phyloP scores from a whole-genome alignment of 139 green algal species.

The Chlorella vulgaris region DNA sequence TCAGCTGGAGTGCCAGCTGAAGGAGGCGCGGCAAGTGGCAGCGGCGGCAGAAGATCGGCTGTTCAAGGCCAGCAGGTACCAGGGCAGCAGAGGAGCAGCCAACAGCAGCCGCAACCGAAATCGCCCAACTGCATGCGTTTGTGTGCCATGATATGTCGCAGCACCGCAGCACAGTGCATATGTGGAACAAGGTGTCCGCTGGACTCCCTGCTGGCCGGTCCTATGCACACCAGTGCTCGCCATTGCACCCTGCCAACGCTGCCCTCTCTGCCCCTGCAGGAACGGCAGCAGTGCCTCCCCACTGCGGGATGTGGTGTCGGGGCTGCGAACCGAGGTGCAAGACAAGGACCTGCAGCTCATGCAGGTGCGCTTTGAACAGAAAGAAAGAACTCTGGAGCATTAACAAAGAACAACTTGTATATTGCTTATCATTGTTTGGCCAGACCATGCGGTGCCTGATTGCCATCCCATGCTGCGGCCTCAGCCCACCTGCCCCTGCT shows the following conservation, averaged over 20 bases:
- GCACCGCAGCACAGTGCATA: neutral
- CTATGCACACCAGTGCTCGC: no score
- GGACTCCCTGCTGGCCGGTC: no score
- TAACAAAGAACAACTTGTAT: no score
- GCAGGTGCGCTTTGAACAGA: neutral
- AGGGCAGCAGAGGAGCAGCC: no score
- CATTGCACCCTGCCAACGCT: no score
- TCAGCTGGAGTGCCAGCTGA: conserved; percentile 6
- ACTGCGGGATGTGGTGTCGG: neutral
- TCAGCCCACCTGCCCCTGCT: no score
- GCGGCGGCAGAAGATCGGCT: conserved; percentile 13
- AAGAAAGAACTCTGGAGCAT: no score
- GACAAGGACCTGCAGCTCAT: conserved; percentile 34
- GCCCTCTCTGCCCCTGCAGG: conserved; percentile 14
- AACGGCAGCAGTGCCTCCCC: neutral
- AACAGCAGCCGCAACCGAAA: no score
- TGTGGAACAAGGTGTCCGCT: no score
- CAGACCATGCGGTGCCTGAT: no score
- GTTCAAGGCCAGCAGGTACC: conserved; percentile 23
- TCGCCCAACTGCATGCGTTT: neutral
- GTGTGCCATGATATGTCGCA: neutral
- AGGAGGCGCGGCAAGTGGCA: neutral
- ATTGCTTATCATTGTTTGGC: no score
- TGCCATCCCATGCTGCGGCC: no score
- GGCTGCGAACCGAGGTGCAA: conserved; percentile 24